phyloP scores from a whole-genome alignment of 176 grass and related monocot species.

The bread wheat (Triticum aestivum) region IWGSC_CS_RefSeq_v2.1 NC_057814.1:470490633-470491132 shows the following conservation, averaged over 20 bases:
- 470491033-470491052: not conserved
- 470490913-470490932: not conserved
- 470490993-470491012: not conserved
- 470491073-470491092: conserved; percentile 20
- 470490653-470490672: not conserved
- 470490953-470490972: not conserved
- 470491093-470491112: not conserved
- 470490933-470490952: not conserved
- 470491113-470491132: conserved; percentile 2
- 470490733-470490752: not conserved
- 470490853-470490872: not conserved
- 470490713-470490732: not conserved
- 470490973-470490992: not conserved
- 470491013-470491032: not conserved
- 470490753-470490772: not conserved
- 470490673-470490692: not conserved
- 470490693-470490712: not conserved
- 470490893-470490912: not conserved
- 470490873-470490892: not conserved
- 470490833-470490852: not conserved
- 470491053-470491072: not conserved
- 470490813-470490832: not conserved
- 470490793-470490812: not conserved
- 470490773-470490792: not conserved
- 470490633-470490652: not conserved